Base-by-base conservation (phyloP, 352 stramenopile species). In the Phytophthora vignae region DNA sequence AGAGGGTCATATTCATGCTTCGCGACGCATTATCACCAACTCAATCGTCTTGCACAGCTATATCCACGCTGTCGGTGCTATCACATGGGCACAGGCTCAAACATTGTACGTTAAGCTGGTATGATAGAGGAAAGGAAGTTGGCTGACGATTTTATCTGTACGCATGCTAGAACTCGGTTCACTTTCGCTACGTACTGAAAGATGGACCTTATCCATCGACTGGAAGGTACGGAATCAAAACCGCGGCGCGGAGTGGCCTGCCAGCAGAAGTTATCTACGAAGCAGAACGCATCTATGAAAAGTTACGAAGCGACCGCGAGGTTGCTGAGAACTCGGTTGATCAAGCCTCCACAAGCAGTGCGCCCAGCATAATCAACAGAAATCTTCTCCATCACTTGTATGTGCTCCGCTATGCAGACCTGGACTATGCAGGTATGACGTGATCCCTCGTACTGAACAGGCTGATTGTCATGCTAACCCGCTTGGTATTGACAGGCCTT, bases 1-100 rank as follows among this genome's bases (percentile, higher is more conserved):
- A 71, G 79, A 27, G 71, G 74, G 15, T 79, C 88, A 3, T 96
- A 91, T 60, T 93, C 90, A 31, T 94, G 95, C 67, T 98, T 98
- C 66, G 90, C 92, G 22, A 98, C 94, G 0, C 94, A 98, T 69
- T 98, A 96, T 64, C 87, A 92, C 53, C 76, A 90, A 21, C 58
- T 97, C 11, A 92, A 90, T 60, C 65, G 69, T 17, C 77, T 98
- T 14, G 67, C 78, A 17, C 77, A 78, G 5, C 48, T 95, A 0
- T 96, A 95, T 71, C 71, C 78, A 17, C 85, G 87, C 33, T 90
- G 84, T 31, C 70, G 83, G 5, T 88, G 85, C 73, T 95, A 90
- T 53, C 88, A 96, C 56, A 83, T 97, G 73, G 81, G 82, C 42
- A 73, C 78, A 14, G 69, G 50, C 11, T 74, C 77, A 57, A 81